These are phyloP conservation scores for Agroathelia rolfsii DNA, from an alignment of 1,284 basidiomycete species.

Conservation along the genomic window DNA sequence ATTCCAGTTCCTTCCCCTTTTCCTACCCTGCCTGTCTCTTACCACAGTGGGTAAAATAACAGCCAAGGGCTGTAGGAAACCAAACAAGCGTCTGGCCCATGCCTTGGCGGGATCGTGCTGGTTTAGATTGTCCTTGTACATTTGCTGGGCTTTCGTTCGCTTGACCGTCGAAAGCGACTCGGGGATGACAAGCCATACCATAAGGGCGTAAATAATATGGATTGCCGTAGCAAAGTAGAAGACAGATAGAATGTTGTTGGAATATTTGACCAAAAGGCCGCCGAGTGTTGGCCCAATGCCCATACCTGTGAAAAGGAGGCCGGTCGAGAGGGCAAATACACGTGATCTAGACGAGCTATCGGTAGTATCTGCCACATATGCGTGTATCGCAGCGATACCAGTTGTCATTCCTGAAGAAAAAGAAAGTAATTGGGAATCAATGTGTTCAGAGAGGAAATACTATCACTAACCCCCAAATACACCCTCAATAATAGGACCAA, in stretches of 20 bases:
- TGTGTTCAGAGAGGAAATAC: slow-evolving; percentile 1
- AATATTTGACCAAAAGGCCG: slow-evolving; percentile 29
- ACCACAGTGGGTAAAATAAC: slow-evolving; percentile 47
- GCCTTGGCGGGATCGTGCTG: too few species aligned
- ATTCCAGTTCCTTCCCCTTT: slow-evolving; percentile 54
- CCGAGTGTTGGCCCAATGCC: slow-evolving; percentile 69
- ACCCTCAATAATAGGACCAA: slow-evolving; percentile 70
- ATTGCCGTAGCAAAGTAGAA: slow-evolving; percentile 55
- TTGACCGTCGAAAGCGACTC: slow-evolving; percentile 53
- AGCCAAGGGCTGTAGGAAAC: slow-evolving; percentile 55
- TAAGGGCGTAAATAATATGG: slow-evolving; percentile 39
- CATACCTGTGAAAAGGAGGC: slow-evolving; percentile 56
- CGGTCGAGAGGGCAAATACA: slow-evolving; percentile 52
- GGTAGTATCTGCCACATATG: slow-evolving; percentile 55
- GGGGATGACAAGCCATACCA: slow-evolving; percentile 56
- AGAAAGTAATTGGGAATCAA: slow-evolving; percentile 1
- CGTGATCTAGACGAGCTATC: slow-evolving; percentile 43
- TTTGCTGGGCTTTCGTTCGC: slow-evolving; percentile 27
- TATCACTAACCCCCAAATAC: slow-evolving; percentile 56
- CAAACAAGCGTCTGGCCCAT: slow-evolving; percentile 32
- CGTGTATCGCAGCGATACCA: slow-evolving; percentile 42
- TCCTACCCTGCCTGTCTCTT: slow-evolving; percentile 28
- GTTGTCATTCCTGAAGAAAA: slow-evolving; percentile 34
- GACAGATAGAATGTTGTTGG: slow-evolving; percentile 41
- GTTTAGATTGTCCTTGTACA: slow-evolving; percentile 27